Evolutionary conservation across 306 rosid genomes (phyloP).

Genomic region (Neltuma alba): DNA sequence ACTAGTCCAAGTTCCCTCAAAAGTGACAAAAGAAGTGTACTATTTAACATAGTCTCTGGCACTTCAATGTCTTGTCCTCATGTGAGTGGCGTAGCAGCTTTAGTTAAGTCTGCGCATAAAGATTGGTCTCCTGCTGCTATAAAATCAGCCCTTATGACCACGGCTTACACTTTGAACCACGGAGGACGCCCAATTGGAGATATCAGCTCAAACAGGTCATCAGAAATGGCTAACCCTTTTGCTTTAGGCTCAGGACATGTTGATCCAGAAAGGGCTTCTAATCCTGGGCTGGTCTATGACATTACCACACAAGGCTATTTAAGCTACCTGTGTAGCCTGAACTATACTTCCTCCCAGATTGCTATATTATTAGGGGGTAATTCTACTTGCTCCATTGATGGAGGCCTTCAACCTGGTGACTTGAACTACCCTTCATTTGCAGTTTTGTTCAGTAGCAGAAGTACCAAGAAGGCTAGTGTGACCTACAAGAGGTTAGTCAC

Average conservation of each 20-base stretch:
- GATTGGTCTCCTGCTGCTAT: conserved; percentile 73
- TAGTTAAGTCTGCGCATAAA: conserved; percentile 52
- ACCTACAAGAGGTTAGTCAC: conserved; percentile 61
- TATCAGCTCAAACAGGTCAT: conserved; percentile 35
- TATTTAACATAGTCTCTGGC: conserved; percentile 65
- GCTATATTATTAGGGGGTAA: conserved; percentile 50
- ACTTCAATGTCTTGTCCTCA: conserved; percentile 90
- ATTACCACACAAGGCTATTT: conserved; percentile 52
- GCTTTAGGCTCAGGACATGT: conserved; percentile 77
- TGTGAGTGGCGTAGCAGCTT: conserved; percentile 72
- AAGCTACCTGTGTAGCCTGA: conserved; percentile 59
- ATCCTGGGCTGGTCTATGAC: conserved; percentile 71
- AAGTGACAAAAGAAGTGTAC: conserved; percentile 55
- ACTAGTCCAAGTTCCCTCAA: conserved; percentile 47
- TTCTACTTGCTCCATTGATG: conserved; percentile 41
- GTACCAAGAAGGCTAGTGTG: conserved; percentile 28
- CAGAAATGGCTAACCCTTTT: conserved; percentile 55
- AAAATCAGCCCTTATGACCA: conserved; percentile 81
- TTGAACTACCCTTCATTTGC: conserved; percentile 79
- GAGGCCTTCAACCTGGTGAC: conserved; percentile 46
- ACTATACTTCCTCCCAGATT: conserved; percentile 60
- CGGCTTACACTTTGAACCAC: conserved; percentile 61
- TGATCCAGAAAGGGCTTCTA: conserved; percentile 65
- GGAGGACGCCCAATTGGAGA: conserved; percentile 50
- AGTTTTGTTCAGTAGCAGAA: conserved; percentile 41